Percentiles rank a stretch among this genome's conserved stretches.
These are phyloP conservation scores for Eucalyptus camaldulensis DNA, from an alignment of 345 rosid genomes.

Conservation along the genomic window DNA sequence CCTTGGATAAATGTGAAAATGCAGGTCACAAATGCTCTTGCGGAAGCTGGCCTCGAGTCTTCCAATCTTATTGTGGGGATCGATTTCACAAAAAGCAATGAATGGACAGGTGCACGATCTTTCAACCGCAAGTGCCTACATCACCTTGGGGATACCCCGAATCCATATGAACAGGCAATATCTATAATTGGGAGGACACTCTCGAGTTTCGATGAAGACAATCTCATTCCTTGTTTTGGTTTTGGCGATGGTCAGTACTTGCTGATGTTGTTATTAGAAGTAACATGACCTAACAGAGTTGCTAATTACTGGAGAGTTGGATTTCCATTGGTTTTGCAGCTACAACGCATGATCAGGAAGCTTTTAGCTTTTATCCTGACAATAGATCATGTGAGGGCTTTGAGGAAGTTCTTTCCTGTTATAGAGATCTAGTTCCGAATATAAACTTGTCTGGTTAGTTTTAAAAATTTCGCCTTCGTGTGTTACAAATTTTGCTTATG, in stretches of 20 bases:
- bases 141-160: slow-evolving; percentile 17
- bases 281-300: neutral
- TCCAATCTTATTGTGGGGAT: slow-evolving; percentile 66
- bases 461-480: neutral
- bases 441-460: slow-evolving; percentile 24
- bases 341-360: slow-evolving; percentile 37
- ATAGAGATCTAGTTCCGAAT: slow-evolving; percentile 33
- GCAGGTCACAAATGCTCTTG: slow-evolving; percentile 59
- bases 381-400: slow-evolving; percentile 28
- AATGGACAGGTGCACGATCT: slow-evolving; percentile 56
- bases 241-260: slow-evolving; percentile 37
- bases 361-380: slow-evolving; percentile 32
- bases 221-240: slow-evolving; percentile 39
- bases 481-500: neutral
- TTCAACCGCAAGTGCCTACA: slow-evolving; percentile 25
- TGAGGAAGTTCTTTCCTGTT: slow-evolving; percentile 31
- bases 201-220: slow-evolving; percentile 39
- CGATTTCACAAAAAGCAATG: slow-evolving; percentile 71
- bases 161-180: slow-evolving; percentile 45
- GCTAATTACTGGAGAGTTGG: neutral
- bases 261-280: neutral
- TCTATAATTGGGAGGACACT: slow-evolving; percentile 41
- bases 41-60: slow-evolving; percentile 67
- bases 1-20: neutral
- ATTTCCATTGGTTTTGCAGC: slow-evolving; percentile 9